Conservation (phyloP, 352 stramenopile species). For the Globisporangium nunn region DNA sequence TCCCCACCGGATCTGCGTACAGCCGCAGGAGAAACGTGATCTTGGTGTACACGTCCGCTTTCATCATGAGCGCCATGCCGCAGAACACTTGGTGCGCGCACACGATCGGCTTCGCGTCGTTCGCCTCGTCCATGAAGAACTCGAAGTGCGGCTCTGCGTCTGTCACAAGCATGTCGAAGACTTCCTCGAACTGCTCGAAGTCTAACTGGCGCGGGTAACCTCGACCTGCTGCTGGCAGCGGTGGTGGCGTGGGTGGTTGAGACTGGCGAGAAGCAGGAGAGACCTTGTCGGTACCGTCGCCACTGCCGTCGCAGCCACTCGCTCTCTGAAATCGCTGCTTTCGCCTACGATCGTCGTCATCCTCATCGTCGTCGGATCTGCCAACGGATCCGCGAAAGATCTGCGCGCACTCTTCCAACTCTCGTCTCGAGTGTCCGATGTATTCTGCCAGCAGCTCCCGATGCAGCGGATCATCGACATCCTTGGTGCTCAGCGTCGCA, state of each 20-base stretch:
- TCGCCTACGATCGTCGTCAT: constrained; percentile 6
- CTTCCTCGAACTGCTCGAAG: constrained; percentile 53
- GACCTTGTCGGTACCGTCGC: neutral
- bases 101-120: constrained; percentile 18
- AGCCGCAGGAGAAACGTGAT: constrained; percentile 49
- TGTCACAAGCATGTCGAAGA: constrained; percentile 66
- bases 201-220: constrained; percentile 42
- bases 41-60: constrained; percentile 46
- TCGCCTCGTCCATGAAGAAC: constrained; percentile 39
- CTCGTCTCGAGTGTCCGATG: constrained; percentile 32
- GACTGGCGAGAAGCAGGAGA: neutral
- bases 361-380: constrained; percentile 20
- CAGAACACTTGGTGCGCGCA: constrained; percentile 58
- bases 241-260: too few relatives aligned
- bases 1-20: constrained; percentile 39
- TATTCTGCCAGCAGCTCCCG: constrained; percentile 51
- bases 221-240: neutral
- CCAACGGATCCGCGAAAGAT: constrained; percentile 33
- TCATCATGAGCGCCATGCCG: constrained; percentile 42
- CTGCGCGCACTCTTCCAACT: constrained; percentile 45
- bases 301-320: neutral
- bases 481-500: constrained; percentile 14
- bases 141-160: constrained; percentile 59
- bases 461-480: constrained; percentile 12
- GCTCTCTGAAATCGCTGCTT: neutral